These are phyloP conservation scores for Hamigera avellanea DNA, from an alignment of 495 filamentous ascomycete genomes.

Conservation along the genomic window DNA sequence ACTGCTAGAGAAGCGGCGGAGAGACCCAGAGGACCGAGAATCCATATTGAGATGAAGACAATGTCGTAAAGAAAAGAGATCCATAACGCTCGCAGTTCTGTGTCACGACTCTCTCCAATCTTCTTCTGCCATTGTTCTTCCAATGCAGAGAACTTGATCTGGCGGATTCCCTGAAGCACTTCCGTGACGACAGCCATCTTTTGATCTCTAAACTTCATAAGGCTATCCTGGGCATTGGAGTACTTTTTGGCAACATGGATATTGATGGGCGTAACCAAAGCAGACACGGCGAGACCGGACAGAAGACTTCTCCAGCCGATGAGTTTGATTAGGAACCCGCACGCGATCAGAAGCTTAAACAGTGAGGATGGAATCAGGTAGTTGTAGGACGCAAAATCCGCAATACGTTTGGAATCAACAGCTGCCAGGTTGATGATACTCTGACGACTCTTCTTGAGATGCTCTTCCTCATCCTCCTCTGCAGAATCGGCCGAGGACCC, in stretches of 20 bases:
- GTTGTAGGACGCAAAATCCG: constrained; percentile 56
- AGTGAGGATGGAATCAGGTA: constrained; percentile 47
- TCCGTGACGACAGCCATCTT: constrained; percentile 74
- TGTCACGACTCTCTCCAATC: constrained; percentile 51
- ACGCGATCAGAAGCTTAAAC: constrained; percentile 51
- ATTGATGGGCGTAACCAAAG: constrained; percentile 57
- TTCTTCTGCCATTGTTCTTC: constrained; percentile 70
- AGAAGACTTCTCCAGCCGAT: constrained; percentile 63
- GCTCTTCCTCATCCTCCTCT: constrained; percentile 39
- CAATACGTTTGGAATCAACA: constrained; percentile 63
- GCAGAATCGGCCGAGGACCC: constrained; percentile 12
- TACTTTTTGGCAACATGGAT: constrained; percentile 57
- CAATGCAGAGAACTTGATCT: constrained; percentile 82
- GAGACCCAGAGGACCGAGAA: constrained; percentile 61
- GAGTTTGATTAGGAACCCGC: constrained; percentile 52
- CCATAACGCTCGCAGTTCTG: constrained; percentile 57
- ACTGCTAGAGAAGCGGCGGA: constrained; percentile 58
- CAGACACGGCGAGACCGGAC: constrained; percentile 53
- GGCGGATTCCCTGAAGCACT: constrained; percentile 70
- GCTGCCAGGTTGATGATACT: constrained; percentile 71
- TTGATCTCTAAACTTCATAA: constrained; percentile 72
- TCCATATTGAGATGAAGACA: constrained; percentile 51
- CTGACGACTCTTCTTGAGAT: constrained; percentile 55
- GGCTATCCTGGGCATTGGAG: constrained; percentile 48
- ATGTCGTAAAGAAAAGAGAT: constrained; percentile 50